phyloP scores from a whole-genome alignment of 306 rosid genomes.

The Quercus suber region DNA sequence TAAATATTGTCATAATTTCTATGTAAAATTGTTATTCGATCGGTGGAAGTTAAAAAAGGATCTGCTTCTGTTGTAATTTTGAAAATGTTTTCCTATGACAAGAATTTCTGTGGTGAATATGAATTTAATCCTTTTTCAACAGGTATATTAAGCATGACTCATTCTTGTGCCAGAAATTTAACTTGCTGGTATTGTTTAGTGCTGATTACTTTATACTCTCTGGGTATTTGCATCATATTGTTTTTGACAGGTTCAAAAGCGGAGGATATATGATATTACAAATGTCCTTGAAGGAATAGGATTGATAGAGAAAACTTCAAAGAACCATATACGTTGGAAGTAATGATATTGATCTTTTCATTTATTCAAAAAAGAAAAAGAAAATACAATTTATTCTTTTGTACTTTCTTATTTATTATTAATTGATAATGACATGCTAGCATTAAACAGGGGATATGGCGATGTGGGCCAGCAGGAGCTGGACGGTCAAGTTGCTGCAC shows the following conservation, averaged over 20 bases:
- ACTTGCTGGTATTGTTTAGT: neutral
- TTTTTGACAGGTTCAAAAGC: slow-evolving; percentile 64
- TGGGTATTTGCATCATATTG: slow-evolving; percentile 6
- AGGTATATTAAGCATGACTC: neutral
- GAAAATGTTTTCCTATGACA: neutral
- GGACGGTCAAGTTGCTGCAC: slow-evolving; percentile 39
- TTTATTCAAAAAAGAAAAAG: neutral
- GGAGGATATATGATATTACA: slow-evolving; percentile 86
- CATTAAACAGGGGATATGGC: slow-evolving; percentile 48
- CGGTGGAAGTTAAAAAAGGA: neutral
- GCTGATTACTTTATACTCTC: neutral
- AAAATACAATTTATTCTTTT: neutral
- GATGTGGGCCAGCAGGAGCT: slow-evolving; percentile 33
- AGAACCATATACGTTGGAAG: slow-evolving; percentile 83
- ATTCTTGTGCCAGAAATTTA: slow-evolving; percentile 1
- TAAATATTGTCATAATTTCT: neutral
- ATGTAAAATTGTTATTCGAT: neutral
- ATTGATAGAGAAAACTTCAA: slow-evolving; percentile 76
- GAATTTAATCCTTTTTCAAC: neutral
- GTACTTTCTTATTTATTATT: slow-evolving; percentile 16
- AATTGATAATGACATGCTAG: slow-evolving; percentile 9
- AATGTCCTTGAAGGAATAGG: slow-evolving; percentile 88
- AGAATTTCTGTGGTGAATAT: neutral
- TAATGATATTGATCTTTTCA: slow-evolving; percentile 28
- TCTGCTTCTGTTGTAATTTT: neutral